These are phyloP conservation scores for Cardamine chenopodiifolia DNA, from an alignment of 345 rosid genomes.

Conservation along the genomic window DNA sequence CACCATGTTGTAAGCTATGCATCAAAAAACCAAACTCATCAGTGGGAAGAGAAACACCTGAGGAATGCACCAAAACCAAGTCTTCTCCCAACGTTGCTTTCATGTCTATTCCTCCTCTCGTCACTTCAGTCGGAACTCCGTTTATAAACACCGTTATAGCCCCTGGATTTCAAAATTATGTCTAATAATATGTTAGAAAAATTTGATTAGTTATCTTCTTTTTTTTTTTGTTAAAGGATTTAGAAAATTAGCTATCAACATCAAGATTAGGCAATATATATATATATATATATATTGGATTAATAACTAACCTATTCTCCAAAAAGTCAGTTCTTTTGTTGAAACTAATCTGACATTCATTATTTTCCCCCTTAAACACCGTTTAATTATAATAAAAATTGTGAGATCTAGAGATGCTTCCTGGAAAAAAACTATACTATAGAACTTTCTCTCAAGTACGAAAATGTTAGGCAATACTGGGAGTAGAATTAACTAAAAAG, in stretches of 20 bases:
- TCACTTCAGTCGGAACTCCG: conserved; percentile 79
- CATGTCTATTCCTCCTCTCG: conserved; percentile 76
- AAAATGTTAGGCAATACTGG: conserved; percentile 32
- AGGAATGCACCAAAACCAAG: conserved; percentile 68
- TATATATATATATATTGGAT: too few species aligned
- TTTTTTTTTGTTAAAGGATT: not conserved
- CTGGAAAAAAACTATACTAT: not conserved
- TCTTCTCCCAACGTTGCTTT: conserved; percentile 79
- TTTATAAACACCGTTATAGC: conserved; percentile 77
- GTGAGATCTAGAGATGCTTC: conserved; percentile 8
- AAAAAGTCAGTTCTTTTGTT: conserved; percentile 6
- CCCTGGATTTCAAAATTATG: conserved; percentile 46
- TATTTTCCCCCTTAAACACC: not conserved
- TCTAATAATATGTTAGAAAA: not conserved
- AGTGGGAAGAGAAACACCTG: conserved; percentile 72
- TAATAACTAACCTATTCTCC: conserved; percentile 17
- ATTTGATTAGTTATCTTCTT: not conserved
- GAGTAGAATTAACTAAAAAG: conserved; percentile 10
- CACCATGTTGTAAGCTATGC: conserved; percentile 85
- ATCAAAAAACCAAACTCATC: conserved; percentile 76
- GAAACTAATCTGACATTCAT: not conserved
- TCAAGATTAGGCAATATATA: not conserved
- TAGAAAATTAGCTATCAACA: not conserved
- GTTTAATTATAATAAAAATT: not conserved
- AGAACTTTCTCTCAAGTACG: conserved; percentile 8